A percentile compares a stretch with the other conserved stretches of the same genome.
Conservation (phyloP, 306 rosid species). For the Sophora flavescens region DNA sequence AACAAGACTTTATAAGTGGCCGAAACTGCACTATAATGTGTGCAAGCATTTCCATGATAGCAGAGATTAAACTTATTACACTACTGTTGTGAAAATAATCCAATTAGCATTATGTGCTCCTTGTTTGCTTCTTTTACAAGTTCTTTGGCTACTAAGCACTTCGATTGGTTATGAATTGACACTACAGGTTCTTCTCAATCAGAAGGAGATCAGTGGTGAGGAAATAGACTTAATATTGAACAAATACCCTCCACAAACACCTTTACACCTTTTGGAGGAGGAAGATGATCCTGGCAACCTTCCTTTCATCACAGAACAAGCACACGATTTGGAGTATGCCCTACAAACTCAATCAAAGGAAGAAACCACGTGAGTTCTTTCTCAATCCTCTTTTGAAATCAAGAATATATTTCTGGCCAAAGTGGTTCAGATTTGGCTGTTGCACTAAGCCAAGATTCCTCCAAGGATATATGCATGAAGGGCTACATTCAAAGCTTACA, state of each 20-base stretch:
- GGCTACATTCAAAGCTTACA: constrained; percentile 26
- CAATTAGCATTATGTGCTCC: constrained; percentile 23
- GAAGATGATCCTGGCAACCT: constrained; percentile 77
- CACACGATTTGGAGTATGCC: constrained; percentile 58
- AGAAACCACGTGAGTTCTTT: constrained; percentile 54
- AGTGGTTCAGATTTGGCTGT: constrained; percentile 33
- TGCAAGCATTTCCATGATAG: constrained; percentile 18
- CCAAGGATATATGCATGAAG: constrained; percentile 6
- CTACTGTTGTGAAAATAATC: constrained; percentile 28
- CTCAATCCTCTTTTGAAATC: constrained; percentile 29
- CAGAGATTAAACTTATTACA: constrained; percentile 1
- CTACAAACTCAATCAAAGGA: constrained; percentile 56
- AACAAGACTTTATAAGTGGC: constrained; percentile 3
- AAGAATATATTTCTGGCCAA: constrained; percentile 8
- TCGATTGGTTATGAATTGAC: constrained; percentile 29
- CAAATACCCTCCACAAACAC: constrained; percentile 90
- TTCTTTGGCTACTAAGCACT: constrained; percentile 23
- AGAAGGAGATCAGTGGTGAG: constrained; percentile 77
- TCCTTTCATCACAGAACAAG: constrained; percentile 59
- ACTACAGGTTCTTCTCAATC: constrained; percentile 83
- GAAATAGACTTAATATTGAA: constrained; percentile 76
- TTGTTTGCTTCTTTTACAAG: constrained; percentile 1
- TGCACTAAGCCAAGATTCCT: constrained; percentile 28
- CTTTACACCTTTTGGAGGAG: constrained; percentile 66
- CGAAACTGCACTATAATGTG: constrained; percentile 4